A percentile compares a stretch with the other conserved stretches of the same genome.
Conservation (phyloP, 2,329 filamentous ascomycete species). For the Plenodomus biglobosus region DNA sequence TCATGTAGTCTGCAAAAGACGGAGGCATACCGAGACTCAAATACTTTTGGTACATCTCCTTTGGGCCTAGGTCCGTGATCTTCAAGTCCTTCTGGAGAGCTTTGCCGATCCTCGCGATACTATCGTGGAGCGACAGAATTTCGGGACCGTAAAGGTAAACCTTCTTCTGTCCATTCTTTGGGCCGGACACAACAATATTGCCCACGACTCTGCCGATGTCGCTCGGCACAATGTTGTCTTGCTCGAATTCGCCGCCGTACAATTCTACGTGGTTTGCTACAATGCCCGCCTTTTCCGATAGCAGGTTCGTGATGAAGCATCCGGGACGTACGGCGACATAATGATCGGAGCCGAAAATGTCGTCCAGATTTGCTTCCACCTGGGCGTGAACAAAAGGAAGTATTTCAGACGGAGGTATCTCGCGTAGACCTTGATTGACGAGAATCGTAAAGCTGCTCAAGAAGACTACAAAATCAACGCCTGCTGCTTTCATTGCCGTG, state of each 20-base stretch:
- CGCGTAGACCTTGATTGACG: constrained; percentile 12
- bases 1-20: neutral
- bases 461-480: constrained; percentile 52
- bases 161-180: constrained; percentile 27
- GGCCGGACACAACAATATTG: constrained; percentile 42
- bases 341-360: constrained; percentile 42
- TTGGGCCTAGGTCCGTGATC: constrained; percentile 16
- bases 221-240: constrained; percentile 47
- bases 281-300: constrained; percentile 34
- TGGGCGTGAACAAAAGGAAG: constrained; percentile 50
- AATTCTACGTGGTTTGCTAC: constrained; percentile 37
- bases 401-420: constrained; percentile 1
- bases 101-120: constrained; percentile 30
- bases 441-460: constrained; percentile 43
- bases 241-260: constrained; percentile 28
- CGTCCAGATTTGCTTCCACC: constrained; percentile 49
- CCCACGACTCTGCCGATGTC: constrained; percentile 52
- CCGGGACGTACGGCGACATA: constrained; percentile 50
- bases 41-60: constrained; percentile 23
- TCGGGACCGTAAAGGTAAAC: constrained; percentile 46
- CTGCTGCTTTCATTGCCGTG: constrained; percentile 49
- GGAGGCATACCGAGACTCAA: constrained; percentile 4
- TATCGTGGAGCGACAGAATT: constrained; percentile 34
- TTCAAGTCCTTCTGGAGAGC: constrained; percentile 39
- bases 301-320: constrained; percentile 50